Conservation (phyloP, 1,139 yeast species). For the Kurtzmaniella quercitrusa region DNA sequence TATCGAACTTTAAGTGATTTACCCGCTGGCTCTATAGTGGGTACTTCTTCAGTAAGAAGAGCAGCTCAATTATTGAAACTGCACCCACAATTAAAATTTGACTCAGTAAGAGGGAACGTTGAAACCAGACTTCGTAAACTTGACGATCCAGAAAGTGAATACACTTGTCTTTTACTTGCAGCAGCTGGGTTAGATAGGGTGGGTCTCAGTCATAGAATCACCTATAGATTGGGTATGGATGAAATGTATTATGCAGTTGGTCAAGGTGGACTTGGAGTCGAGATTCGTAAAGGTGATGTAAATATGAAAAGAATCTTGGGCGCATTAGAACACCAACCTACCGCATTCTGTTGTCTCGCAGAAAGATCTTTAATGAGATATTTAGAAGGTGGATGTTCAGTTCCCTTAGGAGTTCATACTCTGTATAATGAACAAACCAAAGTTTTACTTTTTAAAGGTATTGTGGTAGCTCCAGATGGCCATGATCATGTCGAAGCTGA, state of each 20-base stretch:
- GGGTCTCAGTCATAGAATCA: conserved; percentile 68
- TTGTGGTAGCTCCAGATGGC: conserved; percentile 88
- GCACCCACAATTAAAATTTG: conserved; percentile 43
- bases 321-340: conserved; percentile 60
- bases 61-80: conserved; percentile 58
- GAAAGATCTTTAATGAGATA: conserved; percentile 85
- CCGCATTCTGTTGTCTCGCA: conserved; percentile 80
- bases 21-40: conserved; percentile 84
- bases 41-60: conserved; percentile 91
- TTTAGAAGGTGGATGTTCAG: conserved; percentile 96
- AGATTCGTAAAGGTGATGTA: conserved; percentile 69
- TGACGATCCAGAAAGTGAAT: conserved; percentile 66
- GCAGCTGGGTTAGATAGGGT: conserved; percentile 85
- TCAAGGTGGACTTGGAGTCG: conserved; percentile 95
- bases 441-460: conserved; percentile 53
- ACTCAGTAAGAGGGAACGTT: conserved; percentile 84
- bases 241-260: conserved; percentile 97
- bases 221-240: conserved; percentile 64
- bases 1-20: conserved; percentile 65
- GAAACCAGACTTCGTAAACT: conserved; percentile 78
- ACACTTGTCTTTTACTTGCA: conserved; percentile 78
- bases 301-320: conserved; percentile 54
- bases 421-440: conserved; percentile 42
- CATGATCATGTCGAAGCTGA: conserved; percentile 56
- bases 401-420: conserved; percentile 90